Evolutionary conservation across 495 filamentous ascomycete genomes (phyloP).

Genomic region (Penicillium nucicola): DNA sequence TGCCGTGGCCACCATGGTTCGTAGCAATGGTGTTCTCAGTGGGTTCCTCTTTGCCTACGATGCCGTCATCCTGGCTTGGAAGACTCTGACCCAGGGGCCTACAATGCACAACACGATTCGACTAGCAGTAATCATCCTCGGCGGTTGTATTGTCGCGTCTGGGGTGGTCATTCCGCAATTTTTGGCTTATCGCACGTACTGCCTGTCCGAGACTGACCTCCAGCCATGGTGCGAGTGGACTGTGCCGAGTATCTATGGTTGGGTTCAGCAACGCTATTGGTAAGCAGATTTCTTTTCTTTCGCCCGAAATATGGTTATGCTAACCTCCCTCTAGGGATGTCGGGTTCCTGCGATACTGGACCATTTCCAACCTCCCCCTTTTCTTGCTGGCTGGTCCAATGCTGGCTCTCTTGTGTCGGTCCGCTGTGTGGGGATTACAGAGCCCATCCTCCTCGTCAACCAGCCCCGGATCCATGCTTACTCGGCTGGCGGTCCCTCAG

Average conservation of each 20-base stretch:
- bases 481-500: slow-evolving; percentile 63
- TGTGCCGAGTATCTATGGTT: slow-evolving; percentile 84
- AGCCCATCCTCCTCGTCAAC: slow-evolving; percentile 16
- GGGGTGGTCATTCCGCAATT: slow-evolving; percentile 71
- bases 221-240: slow-evolving; percentile 71
- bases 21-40: slow-evolving; percentile 86
- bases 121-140: slow-evolving; percentile 53
- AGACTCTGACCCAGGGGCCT: slow-evolving; percentile 27
- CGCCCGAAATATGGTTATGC: too few species aligned
- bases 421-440: slow-evolving; percentile 51
- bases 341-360: slow-evolving; percentile 92
- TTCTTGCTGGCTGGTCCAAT: slow-evolving; percentile 82
- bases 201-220: slow-evolving; percentile 34
- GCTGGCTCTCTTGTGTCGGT: slow-evolving; percentile 62
- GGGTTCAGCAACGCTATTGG: slow-evolving; percentile 90
- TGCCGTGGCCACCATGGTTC: slow-evolving; percentile 67
- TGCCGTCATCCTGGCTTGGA: slow-evolving; percentile 31
- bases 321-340: slow-evolving; percentile 59
- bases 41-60: slow-evolving; percentile 69
- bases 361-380: slow-evolving; percentile 75
- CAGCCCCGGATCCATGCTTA: slow-evolving; percentile 49
- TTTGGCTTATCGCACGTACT: slow-evolving; percentile 72
- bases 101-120: slow-evolving; percentile 34
- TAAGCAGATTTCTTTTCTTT: too few species aligned
- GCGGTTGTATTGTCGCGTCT: slow-evolving; percentile 62